Percentiles rank a stretch among this genome's conserved stretches.
Conservation (phyloP, 2,329 filamentous ascomycete species). For the Xylariales sp. region DNA sequence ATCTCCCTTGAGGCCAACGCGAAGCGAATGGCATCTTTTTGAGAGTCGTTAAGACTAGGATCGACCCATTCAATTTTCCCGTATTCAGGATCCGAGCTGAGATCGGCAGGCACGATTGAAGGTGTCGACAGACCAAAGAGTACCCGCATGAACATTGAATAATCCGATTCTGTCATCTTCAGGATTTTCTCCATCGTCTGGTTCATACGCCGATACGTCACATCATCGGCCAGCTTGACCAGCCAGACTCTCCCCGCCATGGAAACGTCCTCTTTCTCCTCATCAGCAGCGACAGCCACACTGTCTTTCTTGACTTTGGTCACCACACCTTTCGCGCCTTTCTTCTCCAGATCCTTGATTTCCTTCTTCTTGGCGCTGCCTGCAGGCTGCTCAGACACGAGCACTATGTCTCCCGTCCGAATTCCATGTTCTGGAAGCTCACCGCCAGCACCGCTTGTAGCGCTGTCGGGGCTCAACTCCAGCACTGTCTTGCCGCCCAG, state of each 20-base stretch:
- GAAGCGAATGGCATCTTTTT: slow-evolving; percentile 71
- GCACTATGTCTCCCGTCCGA: slow-evolving; percentile 71
- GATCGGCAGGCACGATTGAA: slow-evolving; percentile 39
- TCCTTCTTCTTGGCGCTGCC: slow-evolving; percentile 69
- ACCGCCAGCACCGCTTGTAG: slow-evolving; percentile 41
- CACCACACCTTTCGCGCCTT: slow-evolving; percentile 67
- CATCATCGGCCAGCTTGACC: slow-evolving; percentile 64
- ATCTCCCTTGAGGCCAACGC: slow-evolving; percentile 77
- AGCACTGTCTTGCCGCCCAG: slow-evolving; percentile 87
- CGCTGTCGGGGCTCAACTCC: slow-evolving; percentile 71
- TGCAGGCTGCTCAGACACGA: slow-evolving; percentile 68
- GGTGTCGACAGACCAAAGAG: slow-evolving; percentile 57
- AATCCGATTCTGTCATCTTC: slow-evolving; percentile 53
- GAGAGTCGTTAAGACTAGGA: slow-evolving; percentile 57
- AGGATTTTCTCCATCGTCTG: slow-evolving; percentile 55
- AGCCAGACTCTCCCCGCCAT: slow-evolving; percentile 53
- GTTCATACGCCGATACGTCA: slow-evolving; percentile 63
- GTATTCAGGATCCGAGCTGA: slow-evolving; percentile 35
- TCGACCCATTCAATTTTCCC: slow-evolving; percentile 56
- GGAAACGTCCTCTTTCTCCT: slow-evolving; percentile 47
- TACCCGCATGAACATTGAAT: slow-evolving; percentile 56
- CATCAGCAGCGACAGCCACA: slow-evolving; percentile 66
- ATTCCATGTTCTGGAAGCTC: slow-evolving; percentile 72
- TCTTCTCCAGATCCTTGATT: slow-evolving; percentile 64
- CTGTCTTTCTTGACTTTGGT: slow-evolving; percentile 54